These are phyloP conservation scores for Triticum dicoccoides DNA, from an alignment of 176 grass and related monocot genomes.

Conservation along the genomic window DNA sequence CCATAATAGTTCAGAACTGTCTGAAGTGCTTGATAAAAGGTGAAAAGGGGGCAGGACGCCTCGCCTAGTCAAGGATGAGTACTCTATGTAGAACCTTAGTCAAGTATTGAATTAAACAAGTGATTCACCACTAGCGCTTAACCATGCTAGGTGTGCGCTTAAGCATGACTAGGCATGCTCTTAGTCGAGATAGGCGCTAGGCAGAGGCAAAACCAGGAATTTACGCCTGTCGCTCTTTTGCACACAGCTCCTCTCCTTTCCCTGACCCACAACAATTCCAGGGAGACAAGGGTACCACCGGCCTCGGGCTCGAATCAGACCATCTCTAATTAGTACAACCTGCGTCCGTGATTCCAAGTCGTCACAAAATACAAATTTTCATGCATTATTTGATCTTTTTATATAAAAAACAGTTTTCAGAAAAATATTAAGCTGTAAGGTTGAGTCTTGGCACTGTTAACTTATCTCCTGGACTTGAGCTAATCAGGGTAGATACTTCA, in stretches of 20 bases:
- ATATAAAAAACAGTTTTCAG: not conserved
- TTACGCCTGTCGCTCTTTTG: not conserved
- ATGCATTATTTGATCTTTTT: not conserved
- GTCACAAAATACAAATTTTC: not conserved
- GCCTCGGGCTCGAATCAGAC: not conserved
- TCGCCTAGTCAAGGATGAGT: not conserved
- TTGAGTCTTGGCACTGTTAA: not conserved
- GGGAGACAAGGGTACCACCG: not conserved
- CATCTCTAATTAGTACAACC: not conserved
- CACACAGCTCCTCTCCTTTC: not conserved
- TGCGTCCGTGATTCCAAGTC: not conserved
- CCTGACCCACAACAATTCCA: not conserved
- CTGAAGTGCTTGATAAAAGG: not conserved
- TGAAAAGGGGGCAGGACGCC: not conserved
- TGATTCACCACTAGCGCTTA: not conserved
- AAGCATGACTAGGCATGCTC: not conserved
- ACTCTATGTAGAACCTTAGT: not conserved
- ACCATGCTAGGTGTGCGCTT: not conserved
- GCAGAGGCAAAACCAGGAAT: not conserved
- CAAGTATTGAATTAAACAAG: not conserved
- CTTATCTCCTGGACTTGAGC: constrained; percentile 12
- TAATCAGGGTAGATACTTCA: constrained; percentile 10
- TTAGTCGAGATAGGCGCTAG: too few species aligned
- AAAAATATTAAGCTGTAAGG: not conserved
- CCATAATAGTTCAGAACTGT: not conserved